These are phyloP conservation scores for Eurotiales sp. DNA, from an alignment of 2,329 filamentous ascomycete genomes.

Conservation along the genomic window DNA sequence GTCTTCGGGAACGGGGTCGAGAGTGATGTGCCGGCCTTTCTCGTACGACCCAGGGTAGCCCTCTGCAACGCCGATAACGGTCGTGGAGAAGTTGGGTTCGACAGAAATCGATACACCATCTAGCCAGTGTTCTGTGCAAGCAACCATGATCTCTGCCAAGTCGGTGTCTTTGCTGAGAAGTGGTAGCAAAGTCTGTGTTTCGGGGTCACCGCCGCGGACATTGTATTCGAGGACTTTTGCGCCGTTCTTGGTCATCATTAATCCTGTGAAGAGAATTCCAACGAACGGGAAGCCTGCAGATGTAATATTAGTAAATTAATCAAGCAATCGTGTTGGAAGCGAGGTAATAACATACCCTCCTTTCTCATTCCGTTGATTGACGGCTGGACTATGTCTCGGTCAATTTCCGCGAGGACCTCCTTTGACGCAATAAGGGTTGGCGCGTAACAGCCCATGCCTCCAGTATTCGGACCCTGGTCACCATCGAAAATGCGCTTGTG, in stretches of 20 bases:
- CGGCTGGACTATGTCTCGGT: conserved; percentile 79
- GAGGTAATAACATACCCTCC: conserved; percentile 60
- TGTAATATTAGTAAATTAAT: conserved; percentile 1
- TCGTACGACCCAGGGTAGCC: conserved; percentile 85
- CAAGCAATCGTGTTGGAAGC: too few relatives aligned
- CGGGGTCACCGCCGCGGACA: conserved; percentile 86
- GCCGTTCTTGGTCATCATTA: conserved; percentile 83
- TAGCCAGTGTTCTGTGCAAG: conserved; percentile 73
- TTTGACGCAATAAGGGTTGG: conserved; percentile 76
- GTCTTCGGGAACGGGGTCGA: conserved; percentile 53
- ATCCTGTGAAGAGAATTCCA: conserved; percentile 54
- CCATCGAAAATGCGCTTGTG: conserved; percentile 94
- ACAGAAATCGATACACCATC: conserved; percentile 66
- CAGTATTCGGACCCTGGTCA: conserved; percentile 88
- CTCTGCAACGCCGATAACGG: conserved; percentile 87
- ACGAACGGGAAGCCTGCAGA: conserved; percentile 37
- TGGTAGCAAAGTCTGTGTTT: conserved; percentile 81
- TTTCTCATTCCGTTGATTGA: conserved; percentile 84
- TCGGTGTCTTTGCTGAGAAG: conserved; percentile 75
- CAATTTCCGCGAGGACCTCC: conserved; percentile 71
- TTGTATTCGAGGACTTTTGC: conserved; percentile 90
- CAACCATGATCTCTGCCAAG: conserved; percentile 82
- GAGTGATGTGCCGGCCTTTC: conserved; percentile 66
- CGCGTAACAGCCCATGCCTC: conserved; percentile 96
- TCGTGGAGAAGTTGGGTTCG: conserved; percentile 71